phyloP scores from a whole-genome alignment of 2,329 filamentous ascomycete species.

The Clonostachys sp. region DNA sequence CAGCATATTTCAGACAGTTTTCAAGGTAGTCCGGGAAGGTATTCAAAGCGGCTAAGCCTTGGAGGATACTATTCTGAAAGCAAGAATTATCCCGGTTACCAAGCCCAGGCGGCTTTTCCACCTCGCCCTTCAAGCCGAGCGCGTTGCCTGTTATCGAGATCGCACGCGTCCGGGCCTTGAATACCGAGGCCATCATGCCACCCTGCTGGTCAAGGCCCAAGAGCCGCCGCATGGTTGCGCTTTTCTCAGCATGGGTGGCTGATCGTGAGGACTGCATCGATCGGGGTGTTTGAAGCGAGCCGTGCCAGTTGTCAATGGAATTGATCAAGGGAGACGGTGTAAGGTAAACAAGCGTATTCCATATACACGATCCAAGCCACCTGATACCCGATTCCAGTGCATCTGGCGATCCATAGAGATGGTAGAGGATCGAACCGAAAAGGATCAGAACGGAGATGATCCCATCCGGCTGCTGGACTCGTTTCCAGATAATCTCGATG shows the following conservation, averaged over 20 bases:
- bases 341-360: constrained; percentile 55
- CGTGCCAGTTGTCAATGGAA: constrained; percentile 50
- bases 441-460: constrained; percentile 1
- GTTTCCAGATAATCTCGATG: background rate
- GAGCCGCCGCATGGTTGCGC: constrained; percentile 58
- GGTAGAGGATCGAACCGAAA: constrained; percentile 19
- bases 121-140: constrained; percentile 28
- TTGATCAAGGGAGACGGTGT: constrained; percentile 54
- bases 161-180: constrained; percentile 52
- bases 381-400: constrained; percentile 17
- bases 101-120: constrained; percentile 59
- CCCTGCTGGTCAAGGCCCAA: constrained; percentile 51
- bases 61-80: constrained; percentile 95
- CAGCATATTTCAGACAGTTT: constrained; percentile 25
- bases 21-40: constrained; percentile 65
- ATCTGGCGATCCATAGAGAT: constrained; percentile 23
- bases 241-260: constrained; percentile 52
- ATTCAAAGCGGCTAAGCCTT: constrained; percentile 73
- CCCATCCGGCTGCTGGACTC: background rate
- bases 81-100: constrained; percentile 95
- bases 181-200: constrained; percentile 51
- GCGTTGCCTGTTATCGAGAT: constrained; percentile 45
- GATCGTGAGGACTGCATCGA: constrained; percentile 10
- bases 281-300: constrained; percentile 17
- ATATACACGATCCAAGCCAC: constrained; percentile 39